Conservation (phyloP, 768 basidiomycete genomes). For the Boletus pseudopeckii region DNA sequence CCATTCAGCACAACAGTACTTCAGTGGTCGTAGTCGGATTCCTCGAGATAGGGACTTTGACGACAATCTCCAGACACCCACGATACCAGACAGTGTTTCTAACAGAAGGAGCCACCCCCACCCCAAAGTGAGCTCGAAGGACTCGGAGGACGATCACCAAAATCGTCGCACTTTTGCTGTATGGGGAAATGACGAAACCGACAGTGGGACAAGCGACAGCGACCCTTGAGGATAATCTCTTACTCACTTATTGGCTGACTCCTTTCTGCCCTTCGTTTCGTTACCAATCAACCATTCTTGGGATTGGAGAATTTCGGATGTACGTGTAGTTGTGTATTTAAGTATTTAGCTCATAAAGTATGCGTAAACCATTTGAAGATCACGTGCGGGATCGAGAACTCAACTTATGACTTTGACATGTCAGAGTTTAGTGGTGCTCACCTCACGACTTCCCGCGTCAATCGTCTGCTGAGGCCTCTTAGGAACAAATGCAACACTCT, state of each 20-base stretch:
- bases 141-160: slow-evolving; percentile 23
- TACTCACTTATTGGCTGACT: not conserved
- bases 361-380: not conserved
- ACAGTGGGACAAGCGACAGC: slow-evolving; percentile 77
- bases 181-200: slow-evolving; percentile 86
- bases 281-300: slow-evolving; percentile 1
- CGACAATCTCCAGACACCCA: slow-evolving; percentile 61
- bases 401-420: slow-evolving; percentile 10
- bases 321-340: slow-evolving; percentile 3
- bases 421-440: slow-evolving; percentile 22
- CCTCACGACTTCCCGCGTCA: slow-evolving; percentile 40
- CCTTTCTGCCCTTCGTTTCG: not conserved
- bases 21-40: slow-evolving; percentile 53
- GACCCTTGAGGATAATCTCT: slow-evolving; percentile 34
- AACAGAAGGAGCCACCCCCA: slow-evolving; percentile 16
- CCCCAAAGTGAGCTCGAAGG: slow-evolving; percentile 5
- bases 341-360: not conserved
- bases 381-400: slow-evolving; percentile 14
- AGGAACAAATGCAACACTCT: slow-evolving; percentile 44
- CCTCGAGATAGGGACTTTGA: slow-evolving; percentile 59
- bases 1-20: slow-evolving; percentile 33
- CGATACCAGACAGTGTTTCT: slow-evolving; percentile 36
- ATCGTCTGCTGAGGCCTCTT: slow-evolving; percentile 46
- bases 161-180: slow-evolving; percentile 70
- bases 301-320: not conserved